These are phyloP conservation scores for Volvox reticuliferus DNA, from an alignment of 139 green algal species.

Conservation along the genomic window DNA sequence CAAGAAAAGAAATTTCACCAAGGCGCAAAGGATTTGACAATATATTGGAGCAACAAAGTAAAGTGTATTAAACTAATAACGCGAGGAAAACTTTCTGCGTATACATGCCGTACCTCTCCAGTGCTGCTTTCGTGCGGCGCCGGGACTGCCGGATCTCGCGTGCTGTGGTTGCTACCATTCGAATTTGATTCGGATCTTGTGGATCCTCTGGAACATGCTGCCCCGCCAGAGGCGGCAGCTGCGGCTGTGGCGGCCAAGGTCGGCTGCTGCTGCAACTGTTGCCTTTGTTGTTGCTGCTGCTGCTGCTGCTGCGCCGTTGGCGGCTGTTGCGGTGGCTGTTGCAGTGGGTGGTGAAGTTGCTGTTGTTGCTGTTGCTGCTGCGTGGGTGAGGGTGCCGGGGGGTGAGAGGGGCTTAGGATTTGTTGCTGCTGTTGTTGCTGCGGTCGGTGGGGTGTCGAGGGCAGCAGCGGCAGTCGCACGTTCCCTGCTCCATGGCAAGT, in stretches of 20 bases:
- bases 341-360: neutral
- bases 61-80: no score
- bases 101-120: neutral
- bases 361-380: neutral
- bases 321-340: neutral
- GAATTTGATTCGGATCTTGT: neutral
- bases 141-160: neutral
- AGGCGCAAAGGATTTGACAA: no score
- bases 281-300: neutral
- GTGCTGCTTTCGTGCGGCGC: constrained; percentile 13
- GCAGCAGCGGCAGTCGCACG: no score
- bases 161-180: constrained; percentile 6
- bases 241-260: neutral
- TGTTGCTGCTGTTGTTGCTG: neutral
- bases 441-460: no score
- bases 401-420: neutral
- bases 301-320: neutral
- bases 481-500: no score
- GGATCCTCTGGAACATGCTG: neutral
- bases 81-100: neutral
- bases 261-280: neutral
- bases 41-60: no score
- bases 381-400: neutral
- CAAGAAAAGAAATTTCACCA: no score
- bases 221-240: neutral